Evolutionary conservation across 768 basidiomycete species (phyloP).

Genomic region (Lactarius sp.): DNA sequence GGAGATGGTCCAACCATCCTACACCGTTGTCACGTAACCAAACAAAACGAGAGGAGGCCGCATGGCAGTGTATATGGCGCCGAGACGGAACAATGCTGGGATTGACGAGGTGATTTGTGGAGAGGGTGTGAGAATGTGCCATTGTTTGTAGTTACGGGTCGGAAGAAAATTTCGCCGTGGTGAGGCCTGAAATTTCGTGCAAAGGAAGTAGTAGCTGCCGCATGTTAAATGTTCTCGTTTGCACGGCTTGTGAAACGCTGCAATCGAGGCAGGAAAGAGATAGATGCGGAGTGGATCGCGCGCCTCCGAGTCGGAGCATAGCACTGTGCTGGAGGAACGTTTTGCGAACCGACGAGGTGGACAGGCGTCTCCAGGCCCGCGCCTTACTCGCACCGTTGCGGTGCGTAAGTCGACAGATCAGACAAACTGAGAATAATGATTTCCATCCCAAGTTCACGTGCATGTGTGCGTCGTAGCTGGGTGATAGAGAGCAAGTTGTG

Average conservation of each 20-base stretch:
- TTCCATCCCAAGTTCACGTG: neutral
- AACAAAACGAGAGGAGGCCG: neutral
- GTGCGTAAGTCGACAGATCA: neutral
- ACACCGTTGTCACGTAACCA: neutral
- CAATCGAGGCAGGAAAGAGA: neutral
- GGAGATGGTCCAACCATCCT: neutral
- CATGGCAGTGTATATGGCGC: neutral
- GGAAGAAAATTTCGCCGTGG: neutral
- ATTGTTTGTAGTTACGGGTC: neutral
- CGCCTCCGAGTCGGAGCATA: neutral
- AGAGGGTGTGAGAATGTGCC: neutral
- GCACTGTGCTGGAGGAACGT: slow-evolving; percentile 1
- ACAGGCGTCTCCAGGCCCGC: slow-evolving; percentile 7
- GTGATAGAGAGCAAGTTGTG: slow-evolving; percentile 14
- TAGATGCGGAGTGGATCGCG: neutral
- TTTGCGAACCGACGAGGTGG: neutral
- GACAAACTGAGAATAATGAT: neutral
- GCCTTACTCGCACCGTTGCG: slow-evolving; percentile 11
- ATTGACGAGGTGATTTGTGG: slow-evolving; percentile 2
- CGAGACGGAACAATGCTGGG: neutral
- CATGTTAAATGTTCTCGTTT: neutral
- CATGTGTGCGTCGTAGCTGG: neutral
- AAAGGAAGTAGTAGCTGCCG: neutral
- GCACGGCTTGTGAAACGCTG: neutral
- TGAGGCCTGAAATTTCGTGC: neutral